Evolutionary conservation across 441 rosid species (phyloP).

Genomic region (Viola pubescens): DNA sequence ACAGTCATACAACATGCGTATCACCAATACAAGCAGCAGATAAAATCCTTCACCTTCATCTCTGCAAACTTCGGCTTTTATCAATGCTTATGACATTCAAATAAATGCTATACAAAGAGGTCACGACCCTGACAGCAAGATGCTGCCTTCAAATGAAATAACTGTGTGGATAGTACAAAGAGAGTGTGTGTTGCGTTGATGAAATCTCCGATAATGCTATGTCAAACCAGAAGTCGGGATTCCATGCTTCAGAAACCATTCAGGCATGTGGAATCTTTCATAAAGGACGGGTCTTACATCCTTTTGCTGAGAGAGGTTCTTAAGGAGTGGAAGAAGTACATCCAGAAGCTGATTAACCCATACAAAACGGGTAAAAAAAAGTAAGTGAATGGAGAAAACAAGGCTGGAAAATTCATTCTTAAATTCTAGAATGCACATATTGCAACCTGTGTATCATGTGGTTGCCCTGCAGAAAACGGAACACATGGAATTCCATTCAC

Average conservation of each 20-base stretch:
- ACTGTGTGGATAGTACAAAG: conserved; percentile 11
- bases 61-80: conserved; percentile 7
- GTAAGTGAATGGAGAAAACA: conserved; percentile 7
- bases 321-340: conserved; percentile 82
- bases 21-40: conserved; percentile 24
- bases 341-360: conserved; percentile 58
- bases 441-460: conserved; percentile 74
- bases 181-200: conserved; percentile 1
- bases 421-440: neutral
- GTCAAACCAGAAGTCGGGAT: conserved; percentile 61
- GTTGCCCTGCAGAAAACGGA: conserved; percentile 78
- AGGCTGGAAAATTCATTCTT: neutral
- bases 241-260: conserved; percentile 92
- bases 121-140: conserved; percentile 13
- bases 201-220: conserved; percentile 8
- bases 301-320: conserved; percentile 64
- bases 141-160: conserved; percentile 20
- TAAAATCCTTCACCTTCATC: conserved; percentile 5
- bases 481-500: conserved; percentile 87
- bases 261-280: conserved; percentile 80
- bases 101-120: conserved; percentile 24
- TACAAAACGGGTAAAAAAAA: neutral
- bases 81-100: conserved; percentile 15
- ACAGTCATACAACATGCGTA: conserved; percentile 18
- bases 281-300: conserved; percentile 68